Conservation (phyloP, 2,329 filamentous ascomycete genomes). For the Fusarium sulawesiense region DNA sequence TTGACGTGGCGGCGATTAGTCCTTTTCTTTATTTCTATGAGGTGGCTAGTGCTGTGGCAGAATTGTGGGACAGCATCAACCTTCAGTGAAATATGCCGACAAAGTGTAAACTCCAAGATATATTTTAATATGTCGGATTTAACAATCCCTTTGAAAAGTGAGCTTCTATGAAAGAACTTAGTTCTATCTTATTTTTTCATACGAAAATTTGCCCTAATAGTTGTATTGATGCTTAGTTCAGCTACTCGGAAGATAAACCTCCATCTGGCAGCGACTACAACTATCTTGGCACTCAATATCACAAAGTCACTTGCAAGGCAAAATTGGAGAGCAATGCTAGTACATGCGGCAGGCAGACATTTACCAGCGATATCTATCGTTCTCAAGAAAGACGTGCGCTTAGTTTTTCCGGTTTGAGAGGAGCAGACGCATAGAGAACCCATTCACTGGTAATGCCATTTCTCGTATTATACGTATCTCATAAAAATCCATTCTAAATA, state of each 20-base stretch:
- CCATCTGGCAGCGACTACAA: neutral
- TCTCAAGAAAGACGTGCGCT: neutral
- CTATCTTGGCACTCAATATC: neutral
- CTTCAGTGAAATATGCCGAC: neutral
- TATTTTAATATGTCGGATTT: neutral
- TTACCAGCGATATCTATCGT: neutral
- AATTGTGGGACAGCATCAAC: slow-evolving; percentile 10
- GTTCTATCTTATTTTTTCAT: neutral
- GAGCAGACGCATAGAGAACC: neutral
- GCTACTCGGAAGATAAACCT: neutral
- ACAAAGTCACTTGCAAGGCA: neutral
- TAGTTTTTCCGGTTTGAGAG: neutral
- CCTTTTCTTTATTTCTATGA: slow-evolving; percentile 20
- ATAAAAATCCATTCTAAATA: slow-evolving; percentile 46
- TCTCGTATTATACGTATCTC: slow-evolving; percentile 38
- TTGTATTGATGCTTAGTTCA: neutral
- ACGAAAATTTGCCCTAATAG: neutral
- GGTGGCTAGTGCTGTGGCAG: slow-evolving; percentile 42
- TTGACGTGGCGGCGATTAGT: slow-evolving; percentile 39
- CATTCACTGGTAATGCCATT: slow-evolving; percentile 37
- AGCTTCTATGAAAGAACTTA: neutral
- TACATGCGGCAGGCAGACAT: neutral
- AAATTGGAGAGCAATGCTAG: neutral
- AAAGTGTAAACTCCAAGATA: neutral
- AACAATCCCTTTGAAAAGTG: neutral